Evolutionary conservation across 2,329 filamentous ascomycete species (phyloP).

Genomic region (Colletotrichum acutatum): DNA sequence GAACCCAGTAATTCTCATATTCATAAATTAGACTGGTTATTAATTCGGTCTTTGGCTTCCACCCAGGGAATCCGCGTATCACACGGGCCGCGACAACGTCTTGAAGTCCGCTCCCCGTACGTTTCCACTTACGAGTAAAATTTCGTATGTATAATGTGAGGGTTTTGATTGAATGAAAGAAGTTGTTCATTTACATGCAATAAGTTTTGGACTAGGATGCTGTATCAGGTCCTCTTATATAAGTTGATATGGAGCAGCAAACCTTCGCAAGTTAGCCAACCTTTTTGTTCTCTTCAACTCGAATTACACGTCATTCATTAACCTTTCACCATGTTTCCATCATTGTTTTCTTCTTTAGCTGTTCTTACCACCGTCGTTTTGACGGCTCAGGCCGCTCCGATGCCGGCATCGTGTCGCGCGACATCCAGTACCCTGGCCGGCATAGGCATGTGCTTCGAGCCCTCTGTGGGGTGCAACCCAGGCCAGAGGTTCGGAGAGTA

Average conservation of each 20-base stretch:
- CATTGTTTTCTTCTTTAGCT: not conserved
- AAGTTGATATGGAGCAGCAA: not conserved
- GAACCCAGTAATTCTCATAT: not conserved
- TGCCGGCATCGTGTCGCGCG: not conserved
- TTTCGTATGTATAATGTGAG: not conserved
- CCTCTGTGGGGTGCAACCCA: not conserved
- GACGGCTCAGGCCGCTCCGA: not conserved
- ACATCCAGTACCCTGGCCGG: not conserved
- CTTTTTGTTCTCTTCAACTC: not conserved
- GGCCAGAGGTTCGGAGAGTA: not conserved
- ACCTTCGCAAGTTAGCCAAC: not conserved
- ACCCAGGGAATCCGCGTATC: too few species aligned
- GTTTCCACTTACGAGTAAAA: not conserved
- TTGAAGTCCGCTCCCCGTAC: too few species aligned
- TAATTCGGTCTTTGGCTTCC: not conserved
- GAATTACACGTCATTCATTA: not conserved
- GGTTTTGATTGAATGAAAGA: not conserved
- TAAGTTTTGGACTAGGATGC: not conserved
- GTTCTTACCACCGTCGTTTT: not conserved
- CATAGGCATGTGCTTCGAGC: not conserved
- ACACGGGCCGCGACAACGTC: too few species aligned
- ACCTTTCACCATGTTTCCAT: not conserved
- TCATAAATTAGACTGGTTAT: not conserved
- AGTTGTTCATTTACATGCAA: not conserved
- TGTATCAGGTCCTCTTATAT: not conserved